These are phyloP conservation scores for Erodium texanum DNA, from an alignment of 441 rosid genomes.

Conservation along the genomic window DNA sequence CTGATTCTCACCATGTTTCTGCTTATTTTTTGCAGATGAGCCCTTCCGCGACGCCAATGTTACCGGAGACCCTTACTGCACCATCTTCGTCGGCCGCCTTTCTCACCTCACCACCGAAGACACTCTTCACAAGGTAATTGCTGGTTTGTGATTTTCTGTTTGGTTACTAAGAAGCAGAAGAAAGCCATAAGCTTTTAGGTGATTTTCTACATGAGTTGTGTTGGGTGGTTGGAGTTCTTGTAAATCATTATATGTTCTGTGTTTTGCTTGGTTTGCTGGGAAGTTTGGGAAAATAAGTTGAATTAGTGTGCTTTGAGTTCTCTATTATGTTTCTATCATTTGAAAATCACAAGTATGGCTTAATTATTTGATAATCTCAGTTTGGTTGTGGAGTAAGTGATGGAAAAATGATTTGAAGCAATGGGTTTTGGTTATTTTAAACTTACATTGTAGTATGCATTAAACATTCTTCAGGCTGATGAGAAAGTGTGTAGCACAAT, in stretches of 20 bases:
- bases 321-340: no score
- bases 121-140: slow-evolving; percentile 49
- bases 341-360: no score
- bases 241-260: no score
- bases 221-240: no score
- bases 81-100: slow-evolving; percentile 68
- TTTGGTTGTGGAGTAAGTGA: no score
- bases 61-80: slow-evolving; percentile 70
- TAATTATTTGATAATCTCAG: no score
- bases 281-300: no score
- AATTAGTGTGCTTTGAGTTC: no score
- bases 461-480: background rate
- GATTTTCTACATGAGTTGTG: no score
- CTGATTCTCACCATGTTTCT: background rate
- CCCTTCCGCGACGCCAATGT: slow-evolving; percentile 71
- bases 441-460: background rate
- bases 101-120: slow-evolving; percentile 64
- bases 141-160: background rate
- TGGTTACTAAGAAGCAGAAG: background rate
- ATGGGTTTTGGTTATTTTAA: background rate
- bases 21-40: slow-evolving; percentile 61
- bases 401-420: background rate
- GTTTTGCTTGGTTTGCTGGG: no score
- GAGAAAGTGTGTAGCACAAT: background rate
- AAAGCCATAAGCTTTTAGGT: no score